phyloP scores from a whole-genome alignment of 129 eudicot genomes.

The Lactuca saligna region DNA sequence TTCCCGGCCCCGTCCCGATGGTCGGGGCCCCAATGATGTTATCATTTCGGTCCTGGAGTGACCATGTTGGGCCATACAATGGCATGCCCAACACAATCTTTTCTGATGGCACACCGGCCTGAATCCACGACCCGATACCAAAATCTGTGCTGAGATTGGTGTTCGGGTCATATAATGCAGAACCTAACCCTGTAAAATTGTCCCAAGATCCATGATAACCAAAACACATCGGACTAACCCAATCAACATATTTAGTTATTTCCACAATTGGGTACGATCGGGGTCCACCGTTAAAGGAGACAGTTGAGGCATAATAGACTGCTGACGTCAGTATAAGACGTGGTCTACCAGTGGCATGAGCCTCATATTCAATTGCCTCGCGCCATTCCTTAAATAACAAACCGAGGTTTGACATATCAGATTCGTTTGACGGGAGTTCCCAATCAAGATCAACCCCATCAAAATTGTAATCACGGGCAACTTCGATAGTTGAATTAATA shows the following conservation, averaged over 20 bases:
- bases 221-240: conserved; percentile 27
- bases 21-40: conserved; percentile 44
- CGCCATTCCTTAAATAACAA: conserved; percentile 42
- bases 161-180: conserved; percentile 22
- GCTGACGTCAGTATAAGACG: conserved; percentile 39
- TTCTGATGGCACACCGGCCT: conserved; percentile 24
- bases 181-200: conserved; percentile 19
- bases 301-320: conserved; percentile 26
- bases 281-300: conserved; percentile 15
- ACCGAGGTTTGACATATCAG: conserved; percentile 40
- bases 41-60: conserved; percentile 30
- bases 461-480: conserved; percentile 36
- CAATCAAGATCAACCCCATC: conserved; percentile 53
- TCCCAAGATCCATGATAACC: conserved; percentile 42
- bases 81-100: conserved; percentile 44
- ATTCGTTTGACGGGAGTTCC: conserved; percentile 37
- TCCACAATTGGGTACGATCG: conserved; percentile 31
- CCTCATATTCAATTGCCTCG: conserved; percentile 35
- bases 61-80: conserved; percentile 44
- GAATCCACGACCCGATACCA: conserved; percentile 45
- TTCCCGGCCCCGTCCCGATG: conserved; percentile 37
- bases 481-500: conserved; percentile 37
- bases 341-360: neutral
- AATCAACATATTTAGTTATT: conserved; percentile 17
- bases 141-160: conserved; percentile 24